Evolutionary conservation across 306 rosid genomes (phyloP), one percentile per base, ranked within the genome.

Genomic region (Vicia villosa): DNA sequence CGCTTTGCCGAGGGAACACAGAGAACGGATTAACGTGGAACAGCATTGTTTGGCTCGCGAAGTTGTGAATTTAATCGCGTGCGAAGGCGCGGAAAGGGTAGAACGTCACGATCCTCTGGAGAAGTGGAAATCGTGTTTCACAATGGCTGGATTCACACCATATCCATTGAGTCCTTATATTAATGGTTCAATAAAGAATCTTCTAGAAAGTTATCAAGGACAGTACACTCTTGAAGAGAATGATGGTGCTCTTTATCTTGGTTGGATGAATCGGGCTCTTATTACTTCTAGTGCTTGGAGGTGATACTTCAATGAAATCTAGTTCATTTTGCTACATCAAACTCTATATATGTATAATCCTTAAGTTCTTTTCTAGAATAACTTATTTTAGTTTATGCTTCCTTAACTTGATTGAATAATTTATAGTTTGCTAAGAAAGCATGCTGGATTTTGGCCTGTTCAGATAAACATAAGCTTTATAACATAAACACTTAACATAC

Each of bases 11-110:
- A 79, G 97, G 81, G 95, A 88, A 11, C 63, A 88, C 61, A 81
- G 21, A 74, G 90, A 94, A 74, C 86, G 96, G 69, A 93, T 93
- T 64, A 86, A 78, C 28, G 86, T 88, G 10, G 98, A 93, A 68
- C 98, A 93, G 54, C 96, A 90, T 66, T 93, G 98, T 71, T 78
- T 93, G 82, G 98, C 98, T 8, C 73, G 89, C 19, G 97, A 90
- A 64, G 75, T 93, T 41, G 97, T 93, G 5, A 94, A 94, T 76
- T 70, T 94, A n/a, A 77, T 94, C 68, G 98, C 98, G 2, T 94
- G 97, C 30, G 97, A 88, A 75, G 98, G 93, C 13, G 65, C 76
- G 3, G 97, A 94, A 73, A 87, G 97, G 76, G 96, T 88, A n/a
- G 98, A 94, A 80, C 96, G 96, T 0, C 87, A 86, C 1, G 97